A percentile compares a stretch with the other conserved stretches of the same genome.
Conservation (phyloP, 768 basidiomycete species). For the Hypholoma fasciculare region DNA sequence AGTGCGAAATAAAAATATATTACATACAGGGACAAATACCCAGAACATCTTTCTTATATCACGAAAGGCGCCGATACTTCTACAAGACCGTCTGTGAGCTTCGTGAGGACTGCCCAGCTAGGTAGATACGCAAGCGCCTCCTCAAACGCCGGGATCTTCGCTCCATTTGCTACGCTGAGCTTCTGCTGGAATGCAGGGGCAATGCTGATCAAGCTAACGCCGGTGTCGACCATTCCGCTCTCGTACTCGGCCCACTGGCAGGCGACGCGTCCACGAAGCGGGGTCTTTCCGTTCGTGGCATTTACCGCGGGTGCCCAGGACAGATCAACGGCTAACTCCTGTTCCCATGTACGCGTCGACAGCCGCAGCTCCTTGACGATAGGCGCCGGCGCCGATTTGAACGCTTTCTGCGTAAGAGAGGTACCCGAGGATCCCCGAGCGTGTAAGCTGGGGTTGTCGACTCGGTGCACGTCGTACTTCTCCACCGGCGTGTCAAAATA, state of each 20-base stretch:
- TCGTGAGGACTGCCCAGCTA: slow-evolving; percentile 64
- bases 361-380: slow-evolving; percentile 43
- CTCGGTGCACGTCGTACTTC: slow-evolving; percentile 34
- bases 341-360: slow-evolving; percentile 64
- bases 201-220: slow-evolving; percentile 14
- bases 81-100: slow-evolving; percentile 56
- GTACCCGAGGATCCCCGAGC: background rate
- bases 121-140: slow-evolving; percentile 67
- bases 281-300: slow-evolving; percentile 4
- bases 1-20: background rate
- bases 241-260: slow-evolving; percentile 74
- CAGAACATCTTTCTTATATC: background rate
- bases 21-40: background rate
- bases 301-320: slow-evolving; percentile 34
- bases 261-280: slow-evolving; percentile 44
- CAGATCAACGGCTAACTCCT: slow-evolving; percentile 51
- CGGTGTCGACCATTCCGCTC: slow-evolving; percentile 51
- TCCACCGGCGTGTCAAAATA: slow-evolving; percentile 50
- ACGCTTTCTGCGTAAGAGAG: slow-evolving; percentile 33
- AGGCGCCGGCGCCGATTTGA: slow-evolving; percentile 27
- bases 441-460: background rate
- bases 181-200: slow-evolving; percentile 14
- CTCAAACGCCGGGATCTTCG: slow-evolving; percentile 68
- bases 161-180: slow-evolving; percentile 7
- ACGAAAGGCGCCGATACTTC: slow-evolving; percentile 45